phyloP scores from a whole-genome alignment of 805 yeast genomes.

The Lachancea sp. region DNA sequence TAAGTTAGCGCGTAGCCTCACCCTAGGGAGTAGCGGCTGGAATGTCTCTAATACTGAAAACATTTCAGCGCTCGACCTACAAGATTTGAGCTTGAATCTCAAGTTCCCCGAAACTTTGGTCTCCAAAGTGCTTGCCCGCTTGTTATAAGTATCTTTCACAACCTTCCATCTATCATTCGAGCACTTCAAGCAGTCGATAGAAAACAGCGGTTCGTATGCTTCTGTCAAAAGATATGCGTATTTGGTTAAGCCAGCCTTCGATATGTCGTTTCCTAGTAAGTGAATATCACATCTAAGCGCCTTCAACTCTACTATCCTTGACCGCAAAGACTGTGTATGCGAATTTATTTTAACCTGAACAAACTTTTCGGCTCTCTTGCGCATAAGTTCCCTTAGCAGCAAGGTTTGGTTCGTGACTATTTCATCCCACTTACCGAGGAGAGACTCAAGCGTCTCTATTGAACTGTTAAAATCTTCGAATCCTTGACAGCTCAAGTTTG shows the following conservation, averaged over 20 bases:
- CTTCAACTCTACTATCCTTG: constrained; percentile 39
- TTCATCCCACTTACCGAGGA: constrained; percentile 51
- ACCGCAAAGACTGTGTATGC: constrained; percentile 35
- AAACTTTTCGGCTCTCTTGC: constrained; percentile 68
- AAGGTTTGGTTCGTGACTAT: constrained; percentile 57
- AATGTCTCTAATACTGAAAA: constrained; percentile 46
- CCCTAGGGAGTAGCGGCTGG: constrained; percentile 44
- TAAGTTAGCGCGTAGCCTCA: constrained; percentile 50
- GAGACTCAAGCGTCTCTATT: constrained; percentile 24
- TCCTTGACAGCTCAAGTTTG: constrained; percentile 41
- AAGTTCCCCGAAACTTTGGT: constrained; percentile 38
- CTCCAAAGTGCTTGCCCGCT: constrained; percentile 42
- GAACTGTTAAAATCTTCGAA: constrained; percentile 38
- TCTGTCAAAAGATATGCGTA: constrained; percentile 31
- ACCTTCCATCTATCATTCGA: constrained; percentile 34
- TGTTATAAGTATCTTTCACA: constrained; percentile 39
- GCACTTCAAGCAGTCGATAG: constrained; percentile 4
- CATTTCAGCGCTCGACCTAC: constrained; percentile 42
- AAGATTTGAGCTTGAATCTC: constrained; percentile 33
- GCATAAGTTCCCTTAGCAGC: constrained; percentile 63
- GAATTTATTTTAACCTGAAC: constrained; percentile 56
- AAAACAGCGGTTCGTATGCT: constrained; percentile 39
- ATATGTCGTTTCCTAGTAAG: constrained; percentile 38
- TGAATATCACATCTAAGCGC: constrained; percentile 50
- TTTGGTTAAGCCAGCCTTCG: constrained; percentile 17